Evolutionary conservation across 805 yeast genomes (phyloP).

Genomic region (Candida bentonensis): DNA sequence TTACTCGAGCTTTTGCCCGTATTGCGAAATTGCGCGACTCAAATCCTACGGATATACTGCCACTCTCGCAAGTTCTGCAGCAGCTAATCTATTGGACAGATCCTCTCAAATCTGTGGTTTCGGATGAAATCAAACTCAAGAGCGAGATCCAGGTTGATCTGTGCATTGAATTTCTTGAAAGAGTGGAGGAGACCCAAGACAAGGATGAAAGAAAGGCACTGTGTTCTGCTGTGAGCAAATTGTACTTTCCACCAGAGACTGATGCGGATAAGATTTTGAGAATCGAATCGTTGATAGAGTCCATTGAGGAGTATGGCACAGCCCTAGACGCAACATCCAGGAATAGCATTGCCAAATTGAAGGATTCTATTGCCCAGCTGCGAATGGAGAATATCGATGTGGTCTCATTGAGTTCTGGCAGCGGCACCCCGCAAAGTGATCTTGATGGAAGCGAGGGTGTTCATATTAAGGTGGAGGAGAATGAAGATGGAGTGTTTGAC

Average conservation of each 20-base stretch:
- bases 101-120: neutral
- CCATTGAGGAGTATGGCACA: neutral
- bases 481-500: neutral
- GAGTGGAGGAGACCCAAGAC: neutral
- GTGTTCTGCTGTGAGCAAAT: neutral
- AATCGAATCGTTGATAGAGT: neutral
- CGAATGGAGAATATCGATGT: neutral
- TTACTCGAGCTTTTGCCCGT: neutral
- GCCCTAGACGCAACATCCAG: neutral
- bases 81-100: conserved; percentile 1
- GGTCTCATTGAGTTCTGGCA: neutral
- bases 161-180: neutral
- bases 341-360: neutral
- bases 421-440: neutral
- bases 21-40: neutral
- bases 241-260: neutral
- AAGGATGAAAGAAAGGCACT: neutral
- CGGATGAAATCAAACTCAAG: neutral
- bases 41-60: neutral
- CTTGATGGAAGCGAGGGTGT: neutral
- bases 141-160: conserved; percentile 1
- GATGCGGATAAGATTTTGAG: neutral
- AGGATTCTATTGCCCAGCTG: neutral
- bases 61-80: neutral
- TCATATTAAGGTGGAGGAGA: neutral